Base-by-base conservation (phyloP, 305 asterid genomes). In the Solanum hybrid region DNA sequence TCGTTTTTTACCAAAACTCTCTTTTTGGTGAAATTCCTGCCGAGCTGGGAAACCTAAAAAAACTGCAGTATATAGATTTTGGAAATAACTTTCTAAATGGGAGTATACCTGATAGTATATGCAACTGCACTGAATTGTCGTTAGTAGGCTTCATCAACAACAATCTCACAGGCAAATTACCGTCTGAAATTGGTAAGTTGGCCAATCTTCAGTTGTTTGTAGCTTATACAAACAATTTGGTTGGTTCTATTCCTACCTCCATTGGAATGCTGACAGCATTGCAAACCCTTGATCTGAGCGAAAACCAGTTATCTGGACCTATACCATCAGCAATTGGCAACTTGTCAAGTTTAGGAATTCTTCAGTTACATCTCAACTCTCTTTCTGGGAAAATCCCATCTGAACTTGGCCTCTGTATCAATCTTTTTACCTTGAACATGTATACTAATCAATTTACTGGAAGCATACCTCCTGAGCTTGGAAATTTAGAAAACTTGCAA, bases 281-380 rank as follows among this genome's bases (percentile, higher is more conserved):
- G 81, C 97, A 94, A 88, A 83, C 87, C 88, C 82, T 96, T 15
- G 99, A 96, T 87, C 90, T 97, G 5, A 95, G 96, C 89, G 36
- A 76, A 45, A 97, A 97, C 93, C 92, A 37, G 78, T 82, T 95
- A 72, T 92, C 97, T 7, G 98, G 99, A 36, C 83, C 86, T 88
- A 93, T 96, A 91, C 98, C 99, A 72, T 94, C 90, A 70, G 93
- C 91, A 93, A 93, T 96, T n/a, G 97, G 98, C 68, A 93, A 90
- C 75, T 36, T 97, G 94, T 81, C 94, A 2, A 95, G 85, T 45
- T 89, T 96, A 72, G 88, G 94, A 85, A 17, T n/a, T 36, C 95
- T 97, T 89, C 96, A 96, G 85, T 86, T 96, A 87, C 91, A 89
- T 87, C 76, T 91, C 70, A 97, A 96, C 89, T 90, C 89, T 3